Evolutionary conservation across 2,329 filamentous ascomycete species (phyloP).

Genomic region (Penicillium sp.): DNA sequence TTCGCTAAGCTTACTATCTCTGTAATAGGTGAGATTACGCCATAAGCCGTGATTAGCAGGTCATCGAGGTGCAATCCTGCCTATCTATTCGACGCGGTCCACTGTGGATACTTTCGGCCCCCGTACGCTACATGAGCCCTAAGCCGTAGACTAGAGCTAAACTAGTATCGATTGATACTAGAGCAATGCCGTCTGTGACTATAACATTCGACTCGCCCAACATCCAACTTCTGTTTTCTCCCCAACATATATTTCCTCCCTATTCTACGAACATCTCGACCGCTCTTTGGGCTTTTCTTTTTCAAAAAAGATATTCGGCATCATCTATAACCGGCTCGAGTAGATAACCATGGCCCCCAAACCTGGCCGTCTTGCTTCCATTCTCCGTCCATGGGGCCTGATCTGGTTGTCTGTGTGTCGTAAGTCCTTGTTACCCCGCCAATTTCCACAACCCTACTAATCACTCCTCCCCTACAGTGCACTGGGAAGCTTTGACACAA

Average conservation of each 20-base stretch:
- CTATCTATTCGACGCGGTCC: background rate
- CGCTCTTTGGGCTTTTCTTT: background rate
- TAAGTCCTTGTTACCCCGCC: background rate
- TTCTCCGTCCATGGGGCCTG: slow-evolving; percentile 17
- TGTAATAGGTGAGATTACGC: no score
- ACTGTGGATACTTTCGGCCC: background rate
- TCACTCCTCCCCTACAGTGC: slow-evolving; percentile 11
- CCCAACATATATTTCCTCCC: background rate
- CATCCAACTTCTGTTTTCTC: background rate
- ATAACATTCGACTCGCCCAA: background rate
- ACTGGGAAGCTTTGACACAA: slow-evolving; percentile 20
- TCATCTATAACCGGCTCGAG: background rate
- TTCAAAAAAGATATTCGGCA: background rate
- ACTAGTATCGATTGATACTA: background rate
- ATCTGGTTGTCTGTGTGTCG: slow-evolving; percentile 20
- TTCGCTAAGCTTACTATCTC: no score
- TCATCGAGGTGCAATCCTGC: background rate
- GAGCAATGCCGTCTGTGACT: background rate
- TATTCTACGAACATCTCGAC: no score
- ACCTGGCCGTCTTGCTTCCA: slow-evolving; percentile 12
- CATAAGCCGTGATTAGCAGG: background rate
- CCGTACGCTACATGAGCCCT: background rate
- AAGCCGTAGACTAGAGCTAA: background rate
- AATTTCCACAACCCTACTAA: slow-evolving; percentile 1
- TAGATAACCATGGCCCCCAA: slow-evolving; percentile 1